Evolutionary conservation across 106 monocot genomes (phyloP), one percentile per base, ranked within the genome.

Genomic region (Xerophyta viscosa): DNA sequence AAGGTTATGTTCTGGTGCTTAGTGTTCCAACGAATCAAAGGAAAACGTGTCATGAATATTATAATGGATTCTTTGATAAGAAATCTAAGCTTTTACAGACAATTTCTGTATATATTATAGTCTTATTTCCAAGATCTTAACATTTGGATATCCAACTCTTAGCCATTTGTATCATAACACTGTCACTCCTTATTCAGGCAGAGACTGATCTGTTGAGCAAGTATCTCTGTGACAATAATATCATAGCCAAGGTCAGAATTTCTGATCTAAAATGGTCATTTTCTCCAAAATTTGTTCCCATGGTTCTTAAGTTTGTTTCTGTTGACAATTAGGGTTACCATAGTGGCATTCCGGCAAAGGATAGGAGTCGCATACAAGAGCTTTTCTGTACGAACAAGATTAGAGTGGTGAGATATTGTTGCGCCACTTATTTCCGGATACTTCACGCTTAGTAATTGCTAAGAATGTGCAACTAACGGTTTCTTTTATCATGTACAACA

Each of bases 381-480:
- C 78, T 73, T 25, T 98, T 98, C 31, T 82, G 76, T 67, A 73
- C 68, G 43, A 89, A 89, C 63, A 98, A 86, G 74, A 70, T 89
- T 31, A 78, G 82, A 86, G 96, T 86, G 84, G 96, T 98, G 68
- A 70, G 42, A 9, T 1, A 48, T 59, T 10, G 36, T 54, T 63
- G 50, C 20, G 52, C 4, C 43, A 44, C n/a, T 3, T 44, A 3
- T 44, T 44, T 44, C 43, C 15, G 33, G 33, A 36, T 36, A 11
- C n/a, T 44, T 44, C 17, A 4, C 17, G 9, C 17, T 44, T 44
- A 10, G 33, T 33, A 27, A 10, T 45, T 56, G 25, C 12, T 36
- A 24, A 44, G n/a, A 8, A 15, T 20, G 41, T 22, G 31, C n/a
- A 50, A n/a, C 23, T 23, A 14, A 17, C 48, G 23, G 44, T 23